Conservation (phyloP, 164 flowering plant species). For the Magnolia sinica region DNA sequence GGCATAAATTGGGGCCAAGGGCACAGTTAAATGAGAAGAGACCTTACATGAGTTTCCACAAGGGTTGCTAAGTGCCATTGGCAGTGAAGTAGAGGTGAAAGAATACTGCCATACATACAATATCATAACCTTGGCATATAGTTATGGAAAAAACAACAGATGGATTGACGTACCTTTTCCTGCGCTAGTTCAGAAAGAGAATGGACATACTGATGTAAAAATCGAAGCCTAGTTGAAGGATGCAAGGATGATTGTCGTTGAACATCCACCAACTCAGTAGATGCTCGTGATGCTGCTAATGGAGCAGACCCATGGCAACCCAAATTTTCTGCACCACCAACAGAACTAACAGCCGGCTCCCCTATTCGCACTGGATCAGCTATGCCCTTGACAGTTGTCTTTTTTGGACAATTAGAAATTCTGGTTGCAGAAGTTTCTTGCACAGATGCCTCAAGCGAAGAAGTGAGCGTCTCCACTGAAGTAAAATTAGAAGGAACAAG, state of each 20-base stretch:
- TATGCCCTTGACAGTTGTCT: constrained; percentile 22
- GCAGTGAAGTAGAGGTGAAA: neutral
- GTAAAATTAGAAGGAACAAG: constrained; percentile 42
- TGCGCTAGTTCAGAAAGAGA: constrained; percentile 39
- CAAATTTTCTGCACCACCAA: constrained; percentile 17
- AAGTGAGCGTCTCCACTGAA: constrained; percentile 36
- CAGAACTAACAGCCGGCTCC: constrained; percentile 18
- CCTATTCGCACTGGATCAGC: constrained; percentile 13
- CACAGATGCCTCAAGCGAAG: constrained; percentile 35
- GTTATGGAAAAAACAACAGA: neutral
- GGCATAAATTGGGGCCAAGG: no score
- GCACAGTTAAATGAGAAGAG: no score
- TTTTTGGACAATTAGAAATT: constrained; percentile 13
- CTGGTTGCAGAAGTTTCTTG: constrained; percentile 20
- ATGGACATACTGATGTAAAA: constrained; percentile 35
- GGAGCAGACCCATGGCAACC: constrained; percentile 14
- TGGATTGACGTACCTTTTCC: constrained; percentile 33
- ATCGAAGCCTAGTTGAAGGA: constrained; percentile 40
- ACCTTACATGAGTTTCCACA: no score
- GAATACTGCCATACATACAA: no score
- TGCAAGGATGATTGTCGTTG: constrained; percentile 29
- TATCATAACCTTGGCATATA: neutral
- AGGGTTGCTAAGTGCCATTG: neutral
- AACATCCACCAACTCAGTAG: constrained; percentile 25
- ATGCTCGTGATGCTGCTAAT: constrained; percentile 18